Base-by-base conservation (phyloP, 495 filamentous ascomycete genomes). In the Schizothecium vesticola region DNA sequence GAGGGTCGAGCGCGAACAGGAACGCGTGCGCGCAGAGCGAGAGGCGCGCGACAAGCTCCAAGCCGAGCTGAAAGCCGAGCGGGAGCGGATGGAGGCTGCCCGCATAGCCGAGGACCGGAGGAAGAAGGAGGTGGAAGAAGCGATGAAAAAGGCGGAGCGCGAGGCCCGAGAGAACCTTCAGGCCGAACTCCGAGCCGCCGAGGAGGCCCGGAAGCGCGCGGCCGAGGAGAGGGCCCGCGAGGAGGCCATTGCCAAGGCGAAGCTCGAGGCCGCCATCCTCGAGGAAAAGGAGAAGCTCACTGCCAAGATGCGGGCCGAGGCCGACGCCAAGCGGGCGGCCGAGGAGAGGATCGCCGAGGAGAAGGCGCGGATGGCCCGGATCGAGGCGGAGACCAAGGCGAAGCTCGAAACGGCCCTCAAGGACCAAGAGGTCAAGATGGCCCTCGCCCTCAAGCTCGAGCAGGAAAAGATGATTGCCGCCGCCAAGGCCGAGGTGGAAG, bases 341-440 rank as follows among this genome's bases (percentile, higher is more conserved):
- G 85, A 85, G 65, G 82, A 81, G 56, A 80, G 80, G 75, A 84
- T 81, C 67, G 81, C 84, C 68, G 85, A 84, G 64, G 82, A 81
- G 56, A 81, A 82, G 74, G 66, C 77, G 1, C 70, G 77, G 29
- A 69, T 74, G 57, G 75, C 77, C 73, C 80, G 72, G 65, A 63
- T 76, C 12, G 11, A 78, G 16, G 80, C 79, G 57, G 80, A 84
- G 62, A 76, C 78, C 25, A 77, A 84, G 69, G 76, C 79, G 12
- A 86, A 86, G 62, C 83, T 84, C 36, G 85, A 82, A 5, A 82
- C 80, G 19, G 81, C 79, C 51, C 73, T 80, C 43, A 80, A 76
- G 19, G 84, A 81, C 66, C 80, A 84, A 69, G 85, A 85, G 67
- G 81, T 81, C 33, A 81, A 82, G 75, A 65, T 77, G 55, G 81